Conservation (phyloP, 2,329 filamentous ascomycete species). For the Tolypocladium tundrense region DNA sequence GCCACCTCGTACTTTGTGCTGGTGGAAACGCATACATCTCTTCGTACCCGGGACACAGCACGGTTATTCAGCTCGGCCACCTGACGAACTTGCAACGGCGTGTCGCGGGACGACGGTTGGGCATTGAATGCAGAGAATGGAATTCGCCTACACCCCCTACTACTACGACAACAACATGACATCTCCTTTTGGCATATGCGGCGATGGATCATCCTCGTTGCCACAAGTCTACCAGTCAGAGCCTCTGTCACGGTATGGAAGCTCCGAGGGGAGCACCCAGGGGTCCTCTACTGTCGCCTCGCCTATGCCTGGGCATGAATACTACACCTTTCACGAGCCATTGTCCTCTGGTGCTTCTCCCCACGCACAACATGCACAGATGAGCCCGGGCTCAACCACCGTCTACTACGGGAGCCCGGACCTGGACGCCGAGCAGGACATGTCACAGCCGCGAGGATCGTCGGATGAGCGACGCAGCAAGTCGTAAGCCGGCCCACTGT, state of each 20-base stretch:
- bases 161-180: neutral
- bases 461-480: constrained; percentile 4
- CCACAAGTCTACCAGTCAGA: constrained; percentile 13
- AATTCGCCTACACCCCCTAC: neutral
- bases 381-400: constrained; percentile 3
- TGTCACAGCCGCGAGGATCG: constrained; percentile 5
- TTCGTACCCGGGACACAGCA: neutral
- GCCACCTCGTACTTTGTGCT: neutral
- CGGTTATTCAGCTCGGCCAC: neutral
- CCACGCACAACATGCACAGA: neutral
- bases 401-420: constrained; percentile 9
- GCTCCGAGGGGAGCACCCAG: constrained; percentile 19
- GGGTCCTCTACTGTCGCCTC: constrained; percentile 16
- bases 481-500: constrained; percentile 2
- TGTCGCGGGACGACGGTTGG: neutral
- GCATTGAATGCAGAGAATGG: neutral
- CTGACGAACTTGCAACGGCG: neutral
- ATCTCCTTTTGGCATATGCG: neutral
- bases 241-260: constrained; percentile 15
- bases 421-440: constrained; percentile 6
- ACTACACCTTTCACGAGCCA: neutral
- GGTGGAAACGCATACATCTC: neutral
- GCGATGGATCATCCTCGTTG: neutral
- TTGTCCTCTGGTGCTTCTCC: neutral
- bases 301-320: constrained; percentile 5